Evolutionary conservation across 768 basidiomycete species (phyloP).

Genomic region (button mushroom (Agaricus bisporus)): DNA sequence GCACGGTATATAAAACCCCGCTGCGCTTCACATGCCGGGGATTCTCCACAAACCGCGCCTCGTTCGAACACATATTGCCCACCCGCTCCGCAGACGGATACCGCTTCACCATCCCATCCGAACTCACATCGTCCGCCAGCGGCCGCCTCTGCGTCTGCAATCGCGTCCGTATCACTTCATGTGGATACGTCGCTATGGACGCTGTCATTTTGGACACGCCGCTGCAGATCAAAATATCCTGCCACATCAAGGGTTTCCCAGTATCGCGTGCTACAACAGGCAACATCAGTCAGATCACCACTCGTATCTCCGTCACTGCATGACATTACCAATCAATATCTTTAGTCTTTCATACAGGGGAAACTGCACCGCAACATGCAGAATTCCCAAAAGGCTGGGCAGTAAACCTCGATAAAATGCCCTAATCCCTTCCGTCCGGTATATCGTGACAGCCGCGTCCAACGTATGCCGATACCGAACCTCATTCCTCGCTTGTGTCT

Average conservation of each 20-base stretch:
- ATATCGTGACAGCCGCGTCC: conserved; percentile 87
- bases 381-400: conserved; percentile 89
- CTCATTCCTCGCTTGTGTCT: conserved; percentile 84
- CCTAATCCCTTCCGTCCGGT: conserved; percentile 75
- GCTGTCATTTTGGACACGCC: conserved; percentile 96
- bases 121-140: conserved; percentile 50
- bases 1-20: conserved; percentile 70
- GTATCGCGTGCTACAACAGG: conserved; percentile 35
- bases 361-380: conserved; percentile 96
- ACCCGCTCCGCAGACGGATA: conserved; percentile 25
- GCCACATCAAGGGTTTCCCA: conserved; percentile 44
- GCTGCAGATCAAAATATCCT: conserved; percentile 81
- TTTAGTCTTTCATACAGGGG: conserved; percentile 95
- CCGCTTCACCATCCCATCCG: conserved; percentile 54
- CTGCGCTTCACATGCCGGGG: conserved; percentile 23
- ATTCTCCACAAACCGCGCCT: conserved; percentile 10
- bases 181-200: conserved; percentile 92
- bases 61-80: conserved; percentile 3
- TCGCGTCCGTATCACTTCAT: conserved; percentile 98
- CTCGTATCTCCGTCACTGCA: not conserved
- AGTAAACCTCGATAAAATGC: conserved; percentile 95
- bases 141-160: conserved; percentile 80
- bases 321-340: conserved; percentile 60
- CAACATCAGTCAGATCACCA: conserved; percentile 3
- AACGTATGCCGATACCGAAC: conserved; percentile 81